Conservation (phyloP, 805 yeast species). For the Saturnispora sanitii region DNA sequence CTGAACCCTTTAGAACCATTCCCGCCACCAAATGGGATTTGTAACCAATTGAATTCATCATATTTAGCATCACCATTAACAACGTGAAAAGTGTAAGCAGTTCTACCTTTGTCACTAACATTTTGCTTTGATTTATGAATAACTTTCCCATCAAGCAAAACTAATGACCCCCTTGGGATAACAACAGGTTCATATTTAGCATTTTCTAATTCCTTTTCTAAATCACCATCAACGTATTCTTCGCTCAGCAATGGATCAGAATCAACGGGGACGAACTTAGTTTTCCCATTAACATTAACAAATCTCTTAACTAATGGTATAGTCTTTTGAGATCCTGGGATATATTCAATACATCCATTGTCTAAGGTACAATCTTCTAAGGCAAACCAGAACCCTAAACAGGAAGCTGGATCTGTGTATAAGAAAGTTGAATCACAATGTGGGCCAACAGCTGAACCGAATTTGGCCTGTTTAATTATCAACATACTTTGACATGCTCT, state of each 20-base stretch:
- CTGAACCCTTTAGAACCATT: slow-evolving; percentile 53
- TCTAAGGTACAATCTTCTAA: slow-evolving; percentile 56
- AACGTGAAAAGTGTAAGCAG: slow-evolving; percentile 71
- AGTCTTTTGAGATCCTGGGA: slow-evolving; percentile 61
- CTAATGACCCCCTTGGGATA: slow-evolving; percentile 64
- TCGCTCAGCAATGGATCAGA: not conserved
- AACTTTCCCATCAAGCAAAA: slow-evolving; percentile 62
- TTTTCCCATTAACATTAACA: slow-evolving; percentile 49
- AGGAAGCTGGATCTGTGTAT: slow-evolving; percentile 60
- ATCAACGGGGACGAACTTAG: slow-evolving; percentile 37
- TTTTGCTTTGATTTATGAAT: slow-evolving; percentile 64
- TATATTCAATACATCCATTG: slow-evolving; percentile 62
- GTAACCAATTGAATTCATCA: slow-evolving; percentile 66
- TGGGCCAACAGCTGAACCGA: slow-evolving; percentile 64
- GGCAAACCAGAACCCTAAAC: slow-evolving; percentile 77
- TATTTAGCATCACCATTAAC: slow-evolving; percentile 58
- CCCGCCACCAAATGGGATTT: slow-evolving; percentile 48
- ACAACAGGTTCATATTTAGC: slow-evolving; percentile 40
- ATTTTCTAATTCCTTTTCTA: slow-evolving; percentile 19
- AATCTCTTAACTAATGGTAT: slow-evolving; percentile 51
- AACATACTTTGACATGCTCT: slow-evolving; percentile 70
- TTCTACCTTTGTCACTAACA: slow-evolving; percentile 45
- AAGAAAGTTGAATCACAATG: slow-evolving; percentile 71
- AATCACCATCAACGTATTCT: slow-evolving; percentile 12
- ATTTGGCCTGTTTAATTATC: slow-evolving; percentile 68